Evolutionary conservation across 2,329 filamentous ascomycete genomes (phyloP).

Genomic region (Tympanopsis confertula): DNA sequence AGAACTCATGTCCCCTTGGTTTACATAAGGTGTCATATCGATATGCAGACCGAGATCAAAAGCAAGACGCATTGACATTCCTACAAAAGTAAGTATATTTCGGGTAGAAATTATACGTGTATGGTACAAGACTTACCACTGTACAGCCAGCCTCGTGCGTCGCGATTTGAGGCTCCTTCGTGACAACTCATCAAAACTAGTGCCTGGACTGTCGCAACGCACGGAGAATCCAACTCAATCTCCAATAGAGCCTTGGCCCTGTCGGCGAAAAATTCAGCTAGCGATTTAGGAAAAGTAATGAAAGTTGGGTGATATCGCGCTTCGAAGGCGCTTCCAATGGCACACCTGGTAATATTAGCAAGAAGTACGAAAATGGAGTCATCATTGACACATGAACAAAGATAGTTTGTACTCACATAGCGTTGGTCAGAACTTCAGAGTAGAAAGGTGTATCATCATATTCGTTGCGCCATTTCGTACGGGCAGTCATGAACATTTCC

Average conservation of each 20-base stretch:
- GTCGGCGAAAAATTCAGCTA: constrained; percentile 25
- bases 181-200: constrained; percentile 29
- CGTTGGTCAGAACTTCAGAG: constrained; percentile 7
- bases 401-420: constrained; percentile 4
- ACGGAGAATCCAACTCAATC: constrained; percentile 31
- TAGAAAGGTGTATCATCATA: constrained; percentile 6
- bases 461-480: constrained; percentile 3
- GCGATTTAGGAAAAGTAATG: constrained; percentile 17
- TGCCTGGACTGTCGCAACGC: constrained; percentile 32
- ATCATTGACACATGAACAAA: constrained; percentile 1
- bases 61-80: constrained; percentile 30
- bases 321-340: constrained; percentile 20
- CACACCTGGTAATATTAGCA: constrained; percentile 10
- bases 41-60: constrained; percentile 29
- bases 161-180: constrained; percentile 27
- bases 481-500: constrained; percentile 12
- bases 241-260: constrained; percentile 30
- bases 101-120: background rate
- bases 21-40: constrained; percentile 24
- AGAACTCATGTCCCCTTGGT: constrained; percentile 21
- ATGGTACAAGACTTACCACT: constrained; percentile 17
- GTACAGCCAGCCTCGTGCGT: constrained; percentile 32
- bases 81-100: constrained; percentile 7
- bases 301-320: constrained; percentile 15
- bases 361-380: constrained; percentile 7